A percentile compares a stretch with the other conserved stretches of the same genome.
Evolutionary conservation across 805 yeast species (phyloP).

Genomic region (Candida yuanshanica): DNA sequence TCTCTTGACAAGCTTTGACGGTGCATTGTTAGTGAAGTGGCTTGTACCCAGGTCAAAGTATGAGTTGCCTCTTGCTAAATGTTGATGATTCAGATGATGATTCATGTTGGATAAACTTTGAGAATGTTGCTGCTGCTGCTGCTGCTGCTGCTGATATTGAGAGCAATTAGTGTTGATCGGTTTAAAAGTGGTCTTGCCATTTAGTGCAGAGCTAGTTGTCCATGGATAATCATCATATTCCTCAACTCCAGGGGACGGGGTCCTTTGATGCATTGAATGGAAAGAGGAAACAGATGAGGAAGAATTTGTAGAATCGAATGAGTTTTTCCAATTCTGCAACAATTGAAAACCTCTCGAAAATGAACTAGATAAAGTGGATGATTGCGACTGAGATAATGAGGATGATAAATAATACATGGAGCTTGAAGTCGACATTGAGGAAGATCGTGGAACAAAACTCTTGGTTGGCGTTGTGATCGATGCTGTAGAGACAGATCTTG

Average conservation of each 20-base stretch:
- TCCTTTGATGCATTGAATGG: conserved; percentile 14
- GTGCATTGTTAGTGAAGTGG: background rate
- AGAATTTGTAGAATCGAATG: conserved; percentile 25
- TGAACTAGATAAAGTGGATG: conserved; percentile 27
- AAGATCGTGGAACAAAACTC: conserved; percentile 26
- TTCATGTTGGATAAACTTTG: conserved; percentile 5
- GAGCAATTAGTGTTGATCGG: background rate
- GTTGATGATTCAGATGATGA: conserved; percentile 5
- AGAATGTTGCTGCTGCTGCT: background rate
- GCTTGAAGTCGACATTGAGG: conserved; percentile 30
- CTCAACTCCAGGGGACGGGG: conserved; percentile 31
- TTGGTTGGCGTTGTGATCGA: conserved; percentile 27
- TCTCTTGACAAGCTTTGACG: conserved; percentile 5
- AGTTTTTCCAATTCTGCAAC: conserved; percentile 20
- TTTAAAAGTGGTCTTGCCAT: background rate
- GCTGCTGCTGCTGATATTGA: background rate
- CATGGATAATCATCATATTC: conserved; percentile 40
- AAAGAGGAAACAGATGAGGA: conserved; percentile 21
- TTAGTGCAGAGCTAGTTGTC: conserved; percentile 8
- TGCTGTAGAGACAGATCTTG: conserved; percentile 22
- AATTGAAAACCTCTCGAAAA: conserved; percentile 22
- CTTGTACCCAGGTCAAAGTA: background rate
- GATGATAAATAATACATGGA: conserved; percentile 34
- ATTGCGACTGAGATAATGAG: conserved; percentile 30
- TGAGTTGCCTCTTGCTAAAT: conserved; percentile 1